Evolutionary conservation across 2,329 filamentous ascomycete species (phyloP), one percentile per base, ranked within the genome.

Genomic region (Pseudogymnoascus verrucosus): DNA sequence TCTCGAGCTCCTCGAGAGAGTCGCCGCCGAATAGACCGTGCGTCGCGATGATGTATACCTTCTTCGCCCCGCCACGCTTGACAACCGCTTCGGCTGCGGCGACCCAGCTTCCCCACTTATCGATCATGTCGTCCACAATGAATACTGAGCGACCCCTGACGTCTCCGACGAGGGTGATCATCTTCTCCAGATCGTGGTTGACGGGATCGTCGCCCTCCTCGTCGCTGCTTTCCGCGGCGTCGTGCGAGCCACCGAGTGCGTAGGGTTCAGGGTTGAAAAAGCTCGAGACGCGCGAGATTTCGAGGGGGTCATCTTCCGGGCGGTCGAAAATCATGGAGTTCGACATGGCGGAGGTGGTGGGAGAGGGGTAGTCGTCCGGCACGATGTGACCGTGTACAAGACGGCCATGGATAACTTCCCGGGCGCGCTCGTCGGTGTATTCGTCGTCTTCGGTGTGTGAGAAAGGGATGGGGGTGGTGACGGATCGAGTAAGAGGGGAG

Each of bases 41-140:
- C 0, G 95, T 98, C 6, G 93, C 95, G 79, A 99, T 96, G 80
- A 92, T 96, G 77, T 96, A 98, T 37, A 99, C 95, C 76, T 90
- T 95, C 70, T 90, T 96, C 1, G 95, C 95, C 51, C 86, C 85
- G 68, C 95, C 96, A 67, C 89, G 86, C 81, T 98, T 98, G 62
- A 96, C 90, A 1, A 96, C 93, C 1, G 93, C 96, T 79, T 99
- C 95, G 11, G 95, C 95, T 5, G 95, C 95, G 5, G 93, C 93
- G 69, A 99, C 96, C 95, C 95, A 99, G 5, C 91, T 96, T 12
- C 89, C 91, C 8, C 92, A 88, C 78, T 96, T 97, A 78, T 99
- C 95, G 72, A 99, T 97, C 90, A 99, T 98, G 75, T 99, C 95
- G 74, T 99, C 95, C 60, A 99, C 90, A 66, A 99, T 92, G 74